Evolutionary conservation across 371 early-diverging fungal genomes (phyloP).

Genomic region (Lichtheimia ornata): DNA sequence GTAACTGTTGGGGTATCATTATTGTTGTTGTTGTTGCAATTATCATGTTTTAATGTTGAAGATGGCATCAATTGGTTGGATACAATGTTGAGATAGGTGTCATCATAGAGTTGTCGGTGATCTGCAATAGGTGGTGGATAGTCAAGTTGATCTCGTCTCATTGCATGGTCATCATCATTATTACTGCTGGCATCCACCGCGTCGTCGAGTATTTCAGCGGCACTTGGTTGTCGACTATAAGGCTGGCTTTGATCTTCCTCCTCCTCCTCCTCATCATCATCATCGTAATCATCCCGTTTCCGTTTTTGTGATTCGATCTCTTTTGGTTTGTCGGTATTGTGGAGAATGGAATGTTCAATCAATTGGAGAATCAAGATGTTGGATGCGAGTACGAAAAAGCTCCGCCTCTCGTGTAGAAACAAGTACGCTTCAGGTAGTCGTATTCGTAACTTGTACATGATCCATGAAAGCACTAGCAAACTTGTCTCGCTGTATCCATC

Average conservation of each 20-base stretch:
- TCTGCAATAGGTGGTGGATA: not conserved
- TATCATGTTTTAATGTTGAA: no score
- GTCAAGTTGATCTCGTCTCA: no score
- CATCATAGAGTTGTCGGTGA: slow-evolving; percentile 21
- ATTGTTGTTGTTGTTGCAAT: no score
- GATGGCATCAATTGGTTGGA: slow-evolving; percentile 17
- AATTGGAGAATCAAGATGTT: slow-evolving; percentile 48
- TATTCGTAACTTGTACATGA: slow-evolving; percentile 56
- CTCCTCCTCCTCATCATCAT: not conserved
- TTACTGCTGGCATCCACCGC: no score
- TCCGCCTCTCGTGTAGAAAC: slow-evolving; percentile 53
- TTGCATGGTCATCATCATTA: not conserved
- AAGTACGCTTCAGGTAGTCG: slow-evolving; percentile 62
- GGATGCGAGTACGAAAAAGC: slow-evolving; percentile 64
- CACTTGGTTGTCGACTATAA: not conserved
- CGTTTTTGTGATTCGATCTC: slow-evolving; percentile 16
- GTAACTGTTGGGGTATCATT: not conserved
- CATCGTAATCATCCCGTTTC: slow-evolving; percentile 16
- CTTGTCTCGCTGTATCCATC: slow-evolving; percentile 69
- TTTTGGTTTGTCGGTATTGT: not conserved
- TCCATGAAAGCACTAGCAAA: slow-evolving; percentile 47
- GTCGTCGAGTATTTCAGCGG: no score
- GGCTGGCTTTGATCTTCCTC: not conserved
- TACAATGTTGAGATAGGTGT: slow-evolving; percentile 30
- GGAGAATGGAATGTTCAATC: slow-evolving; percentile 23